Conservation (phyloP, 345 rosid species). For the Punica granatum region DNA sequence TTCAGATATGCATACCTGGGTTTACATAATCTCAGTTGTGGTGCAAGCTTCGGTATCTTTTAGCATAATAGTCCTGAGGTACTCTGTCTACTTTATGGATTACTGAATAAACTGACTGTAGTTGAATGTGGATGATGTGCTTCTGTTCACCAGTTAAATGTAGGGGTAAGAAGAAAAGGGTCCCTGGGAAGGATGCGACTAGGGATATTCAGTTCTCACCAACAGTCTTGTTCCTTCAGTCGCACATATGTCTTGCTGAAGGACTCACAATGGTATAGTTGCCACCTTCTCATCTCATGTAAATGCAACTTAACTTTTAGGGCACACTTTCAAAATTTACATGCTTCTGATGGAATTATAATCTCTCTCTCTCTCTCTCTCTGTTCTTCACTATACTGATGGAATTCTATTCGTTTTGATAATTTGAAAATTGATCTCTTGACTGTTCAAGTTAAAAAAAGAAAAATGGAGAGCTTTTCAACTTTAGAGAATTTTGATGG, state of each 20-base stretch:
- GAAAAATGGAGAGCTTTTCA: too few species aligned
- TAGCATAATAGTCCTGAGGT: background rate
- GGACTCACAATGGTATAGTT: slow-evolving; percentile 74
- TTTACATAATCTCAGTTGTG: background rate
- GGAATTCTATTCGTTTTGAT: background rate
- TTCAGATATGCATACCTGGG: background rate
- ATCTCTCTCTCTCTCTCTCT: too few species aligned
- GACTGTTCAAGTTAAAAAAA: background rate
- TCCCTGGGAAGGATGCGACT: slow-evolving; percentile 48
- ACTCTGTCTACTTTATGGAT: background rate
- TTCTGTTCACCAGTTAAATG: slow-evolving; percentile 47
- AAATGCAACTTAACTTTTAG: background rate
- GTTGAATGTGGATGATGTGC: slow-evolving; percentile 3
- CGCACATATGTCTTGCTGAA: slow-evolving; percentile 78
- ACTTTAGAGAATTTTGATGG: background rate
- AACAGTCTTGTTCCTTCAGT: slow-evolving; percentile 63
- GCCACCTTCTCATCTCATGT: background rate
- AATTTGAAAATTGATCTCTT: too few species aligned
- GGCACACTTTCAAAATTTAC: background rate
- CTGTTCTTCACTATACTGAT: too few species aligned
- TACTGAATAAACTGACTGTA: background rate
- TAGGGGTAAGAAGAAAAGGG: slow-evolving; percentile 76
- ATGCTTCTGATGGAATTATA: too few species aligned
- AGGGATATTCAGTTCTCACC: slow-evolving; percentile 67
- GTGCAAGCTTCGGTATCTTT: background rate